Percentiles rank a stretch among this genome's conserved stretches.
These are phyloP conservation scores for Talaromyces proteolyticus DNA, from an alignment of 495 filamentous ascomycete species.

Conservation along the genomic window DNA sequence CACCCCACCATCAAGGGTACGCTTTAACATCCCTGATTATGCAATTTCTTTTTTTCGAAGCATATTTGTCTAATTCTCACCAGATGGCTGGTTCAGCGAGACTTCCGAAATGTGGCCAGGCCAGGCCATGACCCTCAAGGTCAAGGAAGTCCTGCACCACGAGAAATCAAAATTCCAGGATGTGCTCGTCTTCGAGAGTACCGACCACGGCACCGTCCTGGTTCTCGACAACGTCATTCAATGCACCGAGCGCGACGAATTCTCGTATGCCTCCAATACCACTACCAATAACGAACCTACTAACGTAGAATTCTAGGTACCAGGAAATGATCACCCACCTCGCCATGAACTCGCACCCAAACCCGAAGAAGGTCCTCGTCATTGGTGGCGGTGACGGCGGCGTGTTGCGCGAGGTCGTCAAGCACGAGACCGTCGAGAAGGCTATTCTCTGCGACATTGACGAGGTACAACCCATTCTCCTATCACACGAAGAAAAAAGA, in stretches of 20 bases:
- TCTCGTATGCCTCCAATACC: conserved; percentile 51
- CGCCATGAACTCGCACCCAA: conserved; percentile 96
- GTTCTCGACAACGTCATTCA: conserved; percentile 99
- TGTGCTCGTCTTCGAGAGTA: conserved; percentile 95
- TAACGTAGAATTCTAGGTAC: conserved; percentile 48
- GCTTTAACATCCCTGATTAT: no score
- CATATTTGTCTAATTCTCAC: no score
- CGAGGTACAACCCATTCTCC: conserved; percentile 52
- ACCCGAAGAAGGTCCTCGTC: conserved; percentile 96
- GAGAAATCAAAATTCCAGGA: conserved; percentile 99
- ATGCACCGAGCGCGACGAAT: conserved; percentile 96
- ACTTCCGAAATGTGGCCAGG: conserved; percentile 98
- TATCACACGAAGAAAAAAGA: background rate
- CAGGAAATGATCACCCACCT: conserved; percentile 99
- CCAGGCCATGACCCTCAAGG: conserved; percentile 97
- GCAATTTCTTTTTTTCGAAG: no score
- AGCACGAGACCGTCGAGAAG: conserved; percentile 91
- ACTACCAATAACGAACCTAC: conserved; percentile 4
- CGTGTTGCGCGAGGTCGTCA: conserved; percentile 95
- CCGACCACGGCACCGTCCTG: conserved; percentile 93
- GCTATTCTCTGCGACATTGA: conserved; percentile 98
- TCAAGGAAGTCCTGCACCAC: conserved; percentile 95
- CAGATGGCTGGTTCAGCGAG: conserved; percentile 99
- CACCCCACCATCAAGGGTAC: conserved; percentile 58
- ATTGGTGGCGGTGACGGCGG: conserved; percentile 97